Base-by-base conservation (phyloP, 2,329 filamentous ascomycete genomes). In the Penicillium brevicompactum region DNA sequence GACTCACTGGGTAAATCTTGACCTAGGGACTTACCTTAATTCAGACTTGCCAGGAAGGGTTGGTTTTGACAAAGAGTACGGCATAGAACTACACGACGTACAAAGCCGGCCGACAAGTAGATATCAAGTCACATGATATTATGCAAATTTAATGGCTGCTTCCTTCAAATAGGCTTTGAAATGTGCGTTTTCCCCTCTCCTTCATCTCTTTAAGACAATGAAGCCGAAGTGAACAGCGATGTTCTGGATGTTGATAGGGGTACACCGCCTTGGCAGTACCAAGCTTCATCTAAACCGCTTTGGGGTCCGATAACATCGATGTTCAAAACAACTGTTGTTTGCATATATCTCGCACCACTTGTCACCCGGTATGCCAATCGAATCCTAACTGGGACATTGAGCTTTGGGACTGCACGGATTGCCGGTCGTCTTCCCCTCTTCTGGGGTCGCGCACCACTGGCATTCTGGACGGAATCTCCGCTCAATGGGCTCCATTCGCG, bases 381-480 rank as follows among this genome's bases (percentile, higher is more conserved):
- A 3, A 5, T 11, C 14, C 2, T 2, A 10, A 4, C 27, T 21
- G 31, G 14, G 2, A 24, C 11, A 5, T 7, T 30, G n/a, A n/a
- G 13, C 6, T 21, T 40, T 48, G 8, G 30, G n/a, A 22, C 44
- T 45, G 16, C 32, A 59, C 58, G 51, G 63, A 53, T 58, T 49
- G 45, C 42, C 46, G 48, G 18, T n/a, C 45, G 48, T 48, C 22
- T 55, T 50, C 58, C 60, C 47, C 55, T 62, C 55, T 58, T 46
- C 58, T 56, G 54, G 53, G 53, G 47, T 53, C 50, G 55, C 55
- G 60, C 49, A 58, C 61, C 51, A 32, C 53, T 54, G 52, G 46
- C 45, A 41, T 46, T 37, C 42, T 40, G 38, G 50, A 45, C 47
- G 42, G 49, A 54, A 50, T 49, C 41, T 59, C 51, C 45, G 49